These are phyloP conservation scores for Zasmidium cellare DNA, from an alignment of 2,329 filamentous ascomycete genomes.

Conservation along the genomic window DNA sequence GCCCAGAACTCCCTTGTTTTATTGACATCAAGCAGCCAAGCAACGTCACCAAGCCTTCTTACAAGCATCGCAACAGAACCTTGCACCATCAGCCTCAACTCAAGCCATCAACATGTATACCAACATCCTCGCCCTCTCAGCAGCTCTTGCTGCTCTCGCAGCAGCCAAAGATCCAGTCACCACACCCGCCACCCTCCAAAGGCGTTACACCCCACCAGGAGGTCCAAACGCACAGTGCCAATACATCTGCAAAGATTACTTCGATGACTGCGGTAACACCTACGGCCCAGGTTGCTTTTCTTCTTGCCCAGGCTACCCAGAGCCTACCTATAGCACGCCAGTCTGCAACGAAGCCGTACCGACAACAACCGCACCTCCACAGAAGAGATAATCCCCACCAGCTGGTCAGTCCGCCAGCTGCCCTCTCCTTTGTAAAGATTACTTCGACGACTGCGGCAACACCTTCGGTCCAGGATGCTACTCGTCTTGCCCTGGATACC, in stretches of 20 bases:
- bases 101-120: not conserved
- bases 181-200: not conserved
- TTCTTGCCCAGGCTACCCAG: not conserved
- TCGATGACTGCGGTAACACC: slow-evolving; percentile 15
- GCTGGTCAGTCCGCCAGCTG: not conserved
- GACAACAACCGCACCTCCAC: not conserved
- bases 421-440: slow-evolving; percentile 8
- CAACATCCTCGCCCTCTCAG: not conserved
- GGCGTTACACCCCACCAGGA: not conserved
- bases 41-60: not conserved
- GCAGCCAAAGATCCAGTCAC: not conserved
- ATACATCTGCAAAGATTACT: slow-evolving; percentile 11
- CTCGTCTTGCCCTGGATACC: slow-evolving; percentile 1
- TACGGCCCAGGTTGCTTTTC: slow-evolving; percentile 15
- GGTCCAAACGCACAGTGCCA: not conserved
- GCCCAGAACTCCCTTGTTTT: not conserved
- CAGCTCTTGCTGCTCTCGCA: not conserved
- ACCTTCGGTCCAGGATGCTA: slow-evolving; percentile 14
- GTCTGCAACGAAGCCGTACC: not conserved
- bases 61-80: not conserved
- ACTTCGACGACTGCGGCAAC: slow-evolving; percentile 15
- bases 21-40: not conserved
- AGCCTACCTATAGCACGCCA: slow-evolving; percentile 8
- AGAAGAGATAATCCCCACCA: not conserved
- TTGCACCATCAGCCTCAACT: not conserved